A percentile compares a stretch with the other conserved stretches of the same genome.
These are phyloP conservation scores for Scheffersomyces ergatensis DNA, from an alignment of 805 yeast species.

Conservation along the genomic window DNA sequence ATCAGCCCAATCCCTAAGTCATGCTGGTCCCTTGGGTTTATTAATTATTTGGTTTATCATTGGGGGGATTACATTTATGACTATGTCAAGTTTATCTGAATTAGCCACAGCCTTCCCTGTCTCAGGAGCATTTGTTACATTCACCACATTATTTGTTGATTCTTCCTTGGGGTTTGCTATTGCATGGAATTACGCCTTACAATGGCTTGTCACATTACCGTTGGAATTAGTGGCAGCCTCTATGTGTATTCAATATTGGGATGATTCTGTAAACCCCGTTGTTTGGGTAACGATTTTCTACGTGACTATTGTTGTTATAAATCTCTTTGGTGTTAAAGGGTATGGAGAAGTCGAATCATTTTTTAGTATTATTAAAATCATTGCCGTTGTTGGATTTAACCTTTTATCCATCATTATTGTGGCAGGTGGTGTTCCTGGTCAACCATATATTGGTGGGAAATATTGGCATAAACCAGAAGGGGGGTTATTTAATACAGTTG, in stretches of 20 bases:
- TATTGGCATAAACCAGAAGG: slow-evolving; percentile 54
- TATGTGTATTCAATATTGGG: slow-evolving; percentile 32
- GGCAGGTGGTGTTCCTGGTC: slow-evolving; percentile 57
- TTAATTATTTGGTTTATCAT: slow-evolving; percentile 53
- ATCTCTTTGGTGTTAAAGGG: slow-evolving; percentile 62
- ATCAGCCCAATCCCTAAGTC: slow-evolving; percentile 57
- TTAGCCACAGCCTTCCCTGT: slow-evolving; percentile 61
- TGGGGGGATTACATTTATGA: slow-evolving; percentile 53
- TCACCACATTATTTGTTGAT: slow-evolving; percentile 56
- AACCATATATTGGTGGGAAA: slow-evolving; percentile 56
- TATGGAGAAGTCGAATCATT: slow-evolving; percentile 69
- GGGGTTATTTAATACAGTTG: slow-evolving; percentile 45
- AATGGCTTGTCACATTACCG: slow-evolving; percentile 36
- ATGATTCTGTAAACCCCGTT: slow-evolving; percentile 39
- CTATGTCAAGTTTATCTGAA: slow-evolving; percentile 60
- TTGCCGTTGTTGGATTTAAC: slow-evolving; percentile 58
- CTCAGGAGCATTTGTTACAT: slow-evolving; percentile 64
- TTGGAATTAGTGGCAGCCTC: slow-evolving; percentile 36
- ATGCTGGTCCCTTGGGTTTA: slow-evolving; percentile 73
- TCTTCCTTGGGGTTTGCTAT: slow-evolving; percentile 63
- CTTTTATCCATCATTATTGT: slow-evolving; percentile 53
- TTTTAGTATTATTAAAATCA: slow-evolving; percentile 53
- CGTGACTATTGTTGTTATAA: slow-evolving; percentile 47
- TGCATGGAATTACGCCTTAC: slow-evolving; percentile 47
- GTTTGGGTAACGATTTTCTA: slow-evolving; percentile 58